A percentile compares a stretch with the other conserved stretches of the same genome.
These are phyloP conservation scores for Nannizzia gypsea DNA, from an alignment of 2,329 filamentous ascomycete genomes.

Conservation along the genomic window DNA sequence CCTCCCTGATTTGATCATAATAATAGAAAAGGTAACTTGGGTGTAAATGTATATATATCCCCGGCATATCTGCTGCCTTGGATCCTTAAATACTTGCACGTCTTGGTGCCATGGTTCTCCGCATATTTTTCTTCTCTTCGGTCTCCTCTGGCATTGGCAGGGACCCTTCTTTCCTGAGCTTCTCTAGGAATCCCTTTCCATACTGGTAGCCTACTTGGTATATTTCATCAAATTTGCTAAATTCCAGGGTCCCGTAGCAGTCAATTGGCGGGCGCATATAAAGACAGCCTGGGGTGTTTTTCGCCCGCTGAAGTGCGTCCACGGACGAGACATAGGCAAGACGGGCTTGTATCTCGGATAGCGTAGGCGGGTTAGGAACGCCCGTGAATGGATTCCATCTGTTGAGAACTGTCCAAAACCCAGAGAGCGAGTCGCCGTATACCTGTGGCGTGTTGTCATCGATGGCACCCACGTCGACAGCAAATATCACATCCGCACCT, in stretches of 20 bases:
- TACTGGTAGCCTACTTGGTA: conserved; percentile 80
- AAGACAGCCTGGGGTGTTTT: conserved; percentile 76
- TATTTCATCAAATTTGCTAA: conserved; percentile 96
- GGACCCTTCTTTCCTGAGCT: conserved; percentile 65
- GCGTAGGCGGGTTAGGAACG: conserved; percentile 80
- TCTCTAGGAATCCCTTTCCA: conserved; percentile 66
- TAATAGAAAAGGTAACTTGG: neutral
- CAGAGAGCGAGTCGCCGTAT: conserved; percentile 88
- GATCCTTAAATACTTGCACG: conserved; percentile 57
- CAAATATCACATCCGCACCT: conserved; percentile 88
- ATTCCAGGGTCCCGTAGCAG: conserved; percentile 84
- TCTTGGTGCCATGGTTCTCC: conserved; percentile 67
- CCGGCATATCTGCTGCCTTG: neutral
- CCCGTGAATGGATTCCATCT: conserved; percentile 92
- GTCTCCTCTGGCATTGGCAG: conserved; percentile 60
- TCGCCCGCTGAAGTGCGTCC: conserved; percentile 86
- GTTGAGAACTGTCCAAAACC: conserved; percentile 89
- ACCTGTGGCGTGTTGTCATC: conserved; percentile 85
- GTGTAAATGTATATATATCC: neutral
- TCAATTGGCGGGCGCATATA: conserved; percentile 97
- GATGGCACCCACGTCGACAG: conserved; percentile 82
- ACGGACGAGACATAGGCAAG: conserved; percentile 91
- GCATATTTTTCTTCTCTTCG: conserved; percentile 63
- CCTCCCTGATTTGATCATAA: too few relatives aligned
- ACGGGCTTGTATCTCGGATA: conserved; percentile 90